Evolutionary conservation across 257 asterid species (phyloP).

Genomic region (Rehmannia glutinosa): DNA sequence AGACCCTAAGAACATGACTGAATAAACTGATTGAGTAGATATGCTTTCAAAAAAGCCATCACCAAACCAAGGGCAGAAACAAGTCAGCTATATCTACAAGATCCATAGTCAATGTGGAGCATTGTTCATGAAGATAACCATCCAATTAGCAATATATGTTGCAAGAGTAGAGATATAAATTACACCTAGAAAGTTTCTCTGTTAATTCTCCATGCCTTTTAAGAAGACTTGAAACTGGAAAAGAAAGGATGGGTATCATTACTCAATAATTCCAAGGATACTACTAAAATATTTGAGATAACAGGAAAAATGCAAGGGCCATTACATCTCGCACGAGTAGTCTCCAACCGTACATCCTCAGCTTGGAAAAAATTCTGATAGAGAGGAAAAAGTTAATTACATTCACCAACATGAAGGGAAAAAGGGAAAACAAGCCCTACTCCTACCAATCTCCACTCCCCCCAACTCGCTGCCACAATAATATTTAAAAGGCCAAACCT

Average conservation of each 20-base stretch:
- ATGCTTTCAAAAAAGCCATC: no score
- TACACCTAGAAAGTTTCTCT: conserved; percentile 90
- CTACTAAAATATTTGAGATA: not conserved
- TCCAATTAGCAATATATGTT: not conserved
- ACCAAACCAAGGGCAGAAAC: no score
- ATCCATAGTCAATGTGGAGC: no score
- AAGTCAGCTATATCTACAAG: no score
- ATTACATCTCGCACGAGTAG: conserved; percentile 70
- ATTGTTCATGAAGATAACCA: no score
- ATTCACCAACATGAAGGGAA: conserved; percentile 8
- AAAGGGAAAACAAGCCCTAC: no score
- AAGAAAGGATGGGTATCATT: conserved; percentile 7
- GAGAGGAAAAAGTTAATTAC: not conserved
- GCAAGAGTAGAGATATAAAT: not conserved
- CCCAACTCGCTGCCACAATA: no score
- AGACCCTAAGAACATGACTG: no score
- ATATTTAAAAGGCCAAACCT: no score
- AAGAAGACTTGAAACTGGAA: conserved; percentile 75
- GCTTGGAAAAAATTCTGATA: conserved; percentile 49
- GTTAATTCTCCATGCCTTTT: conserved; percentile 83
- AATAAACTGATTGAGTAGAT: no score
- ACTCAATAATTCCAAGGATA: not conserved
- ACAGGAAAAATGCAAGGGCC: conserved; percentile 6
- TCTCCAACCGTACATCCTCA: conserved; percentile 55
- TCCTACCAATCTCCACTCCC: no score